These are phyloP conservation scores for Conoideocrella luteorostrata DNA, from an alignment of 2,329 filamentous ascomycete genomes.

Conservation along the genomic window DNA sequence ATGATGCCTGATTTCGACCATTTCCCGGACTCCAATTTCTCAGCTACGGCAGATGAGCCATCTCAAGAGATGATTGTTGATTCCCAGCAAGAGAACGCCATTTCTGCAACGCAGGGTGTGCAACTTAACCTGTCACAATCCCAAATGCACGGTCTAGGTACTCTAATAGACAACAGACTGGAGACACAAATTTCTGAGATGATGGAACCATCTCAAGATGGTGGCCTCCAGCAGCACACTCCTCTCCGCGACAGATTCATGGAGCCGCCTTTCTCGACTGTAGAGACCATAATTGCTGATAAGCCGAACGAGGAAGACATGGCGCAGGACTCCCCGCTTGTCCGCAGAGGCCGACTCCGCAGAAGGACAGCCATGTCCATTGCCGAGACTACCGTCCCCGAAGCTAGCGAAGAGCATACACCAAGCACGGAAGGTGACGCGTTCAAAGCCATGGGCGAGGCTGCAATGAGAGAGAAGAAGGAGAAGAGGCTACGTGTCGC, in stretches of 20 bases:
- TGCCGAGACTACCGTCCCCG: conserved; percentile 4
- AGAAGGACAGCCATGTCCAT: conserved; percentile 30
- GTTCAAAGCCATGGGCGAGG: conserved; percentile 66
- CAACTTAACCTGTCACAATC: conserved; percentile 54
- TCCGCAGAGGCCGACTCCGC: conserved; percentile 51
- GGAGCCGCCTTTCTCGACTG: conserved; percentile 58
- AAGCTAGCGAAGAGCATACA: neutral
- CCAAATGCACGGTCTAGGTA: conserved; percentile 53
- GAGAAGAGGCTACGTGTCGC: conserved; percentile 44
- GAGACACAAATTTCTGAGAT: conserved; percentile 61
- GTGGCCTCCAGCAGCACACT: conserved; percentile 66
- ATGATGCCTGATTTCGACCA: conserved; percentile 52
- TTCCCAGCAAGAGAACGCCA: conserved; percentile 31
- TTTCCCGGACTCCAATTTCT: conserved; percentile 54
- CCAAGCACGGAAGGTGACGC: conserved; percentile 31
- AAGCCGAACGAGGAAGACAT: conserved; percentile 32
- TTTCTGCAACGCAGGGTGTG: conserved; percentile 37
- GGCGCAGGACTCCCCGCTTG: conserved; percentile 58
- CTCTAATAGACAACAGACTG: conserved; percentile 39
- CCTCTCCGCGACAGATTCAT: conserved; percentile 64
- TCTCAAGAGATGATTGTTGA: conserved; percentile 46
- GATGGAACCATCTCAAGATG: conserved; percentile 74
- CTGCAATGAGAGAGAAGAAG: conserved; percentile 45
- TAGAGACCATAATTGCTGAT: conserved; percentile 56
- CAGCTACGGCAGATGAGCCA: conserved; percentile 50